Base-by-base conservation (phyloP, 768 basidiomycete genomes). In the Myochromella boudieri region DNA sequence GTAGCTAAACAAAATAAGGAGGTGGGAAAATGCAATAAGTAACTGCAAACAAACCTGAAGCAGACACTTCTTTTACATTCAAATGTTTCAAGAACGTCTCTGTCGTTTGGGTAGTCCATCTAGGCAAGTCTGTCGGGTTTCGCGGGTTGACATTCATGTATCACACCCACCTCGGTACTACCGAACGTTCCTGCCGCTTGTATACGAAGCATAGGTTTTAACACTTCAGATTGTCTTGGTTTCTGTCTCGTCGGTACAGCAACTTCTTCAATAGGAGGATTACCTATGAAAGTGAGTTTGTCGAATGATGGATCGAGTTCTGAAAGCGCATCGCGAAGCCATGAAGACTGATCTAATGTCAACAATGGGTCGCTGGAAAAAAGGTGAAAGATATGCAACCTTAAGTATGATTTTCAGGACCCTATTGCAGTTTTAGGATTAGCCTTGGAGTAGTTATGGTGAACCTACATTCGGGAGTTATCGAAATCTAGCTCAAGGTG, bases 81-180 rank as follows among this genome's bases (percentile, higher is more conserved):
- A 57, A 97, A 93, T 0, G 84, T 81, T 65, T 97, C 93, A 24
- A 97, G 75, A 0, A 98, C 89, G 40, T 97, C 93, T 38, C 79
- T 77, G 59, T 95, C 93, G 56, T 91, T 93, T 3, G 93, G 93
- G 52, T 95, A 98, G 67, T 99, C 95, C 84, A 97, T 91, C 92
- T 95, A 57, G 24, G 12, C 4, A 14, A 29, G 14, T 24, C 15
- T 39, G 15, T 53, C 42, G 48, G 29, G 18, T 47, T 10, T 21
- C 22, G 37, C 28, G 36, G 21, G 34, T 22, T 31, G 20, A 21
- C 25, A 32, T 5, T 26, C n/a, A 37, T 15, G 42, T 21, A 11
- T 37, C 17, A 41, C 27, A 45, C 66, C 14, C 37, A 89, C 92
- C 75, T 95, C 90, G 1, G 90, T 89, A 51, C 78, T 87, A 4